phyloP scores from a whole-genome alignment of 208 protist species.

The Porcisia deanei region DNA sequence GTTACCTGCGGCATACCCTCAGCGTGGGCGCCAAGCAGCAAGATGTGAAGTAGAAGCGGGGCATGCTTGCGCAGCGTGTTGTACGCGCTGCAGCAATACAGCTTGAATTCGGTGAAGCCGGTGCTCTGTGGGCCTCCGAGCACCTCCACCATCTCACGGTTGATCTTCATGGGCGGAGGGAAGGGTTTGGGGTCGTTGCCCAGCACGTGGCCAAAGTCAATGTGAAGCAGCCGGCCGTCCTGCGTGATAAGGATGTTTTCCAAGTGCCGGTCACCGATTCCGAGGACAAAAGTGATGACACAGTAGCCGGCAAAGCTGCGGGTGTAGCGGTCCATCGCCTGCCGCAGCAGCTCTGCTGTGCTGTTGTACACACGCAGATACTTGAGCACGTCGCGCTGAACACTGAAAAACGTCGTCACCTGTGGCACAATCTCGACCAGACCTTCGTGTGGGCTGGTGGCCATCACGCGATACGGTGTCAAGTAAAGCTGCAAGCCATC shows the following conservation, averaged over 20 bases:
- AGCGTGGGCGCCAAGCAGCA: constrained; percentile 93
- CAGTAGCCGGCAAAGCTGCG: constrained; percentile 97
- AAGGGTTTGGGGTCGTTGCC: constrained; percentile 97
- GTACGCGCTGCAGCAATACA: constrained; percentile 95
- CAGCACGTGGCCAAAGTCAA: constrained; percentile 98
- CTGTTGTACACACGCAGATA: constrained; percentile 81
- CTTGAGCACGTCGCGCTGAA: constrained; percentile 71
- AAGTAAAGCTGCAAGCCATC: constrained; percentile 95
- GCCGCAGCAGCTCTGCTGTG: constrained; percentile 49
- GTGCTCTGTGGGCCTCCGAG: constrained; percentile 79
- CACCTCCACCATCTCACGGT: constrained; percentile 88
- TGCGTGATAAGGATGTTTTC: constrained; percentile 96
- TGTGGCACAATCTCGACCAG: constrained; percentile 86
- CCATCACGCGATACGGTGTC: constrained; percentile 93
- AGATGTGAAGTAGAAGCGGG: constrained; percentile 94
- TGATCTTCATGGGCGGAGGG: constrained; percentile 97
- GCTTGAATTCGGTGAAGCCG: constrained; percentile 78
- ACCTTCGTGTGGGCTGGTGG: constrained; percentile 78
- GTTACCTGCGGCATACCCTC: constrained; percentile 69
- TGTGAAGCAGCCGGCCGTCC: constrained; percentile 96
- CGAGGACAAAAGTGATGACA: constrained; percentile 97
- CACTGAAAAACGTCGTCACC: constrained; percentile 78
- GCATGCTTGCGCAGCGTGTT: constrained; percentile 95
- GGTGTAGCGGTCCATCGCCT: constrained; percentile 94
- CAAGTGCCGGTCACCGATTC: constrained; percentile 96